A percentile compares a stretch with the other conserved stretches of the same genome.
These are phyloP conservation scores for Sporisorium reilianum DNA, from an alignment of 1,284 basidiomycete genomes.

Conservation along the genomic window DNA sequence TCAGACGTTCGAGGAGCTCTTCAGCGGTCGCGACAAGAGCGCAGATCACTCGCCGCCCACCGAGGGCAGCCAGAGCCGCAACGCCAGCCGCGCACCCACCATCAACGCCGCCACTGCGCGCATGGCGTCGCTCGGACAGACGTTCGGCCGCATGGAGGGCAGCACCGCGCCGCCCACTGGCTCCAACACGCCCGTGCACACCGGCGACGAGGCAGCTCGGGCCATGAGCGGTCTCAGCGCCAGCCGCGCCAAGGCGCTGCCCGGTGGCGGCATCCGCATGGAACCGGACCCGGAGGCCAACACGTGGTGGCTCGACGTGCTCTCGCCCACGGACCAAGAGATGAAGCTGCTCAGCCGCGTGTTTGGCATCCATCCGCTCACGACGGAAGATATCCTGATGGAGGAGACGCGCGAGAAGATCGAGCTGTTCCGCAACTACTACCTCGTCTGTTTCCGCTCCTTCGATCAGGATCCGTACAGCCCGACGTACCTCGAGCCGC, in stretches of 20 bases:
- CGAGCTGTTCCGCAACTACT: slow-evolving; percentile 98
- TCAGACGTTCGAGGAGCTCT: slow-evolving; percentile 92
- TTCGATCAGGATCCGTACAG: slow-evolving; percentile 99
- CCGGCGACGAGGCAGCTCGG: slow-evolving; percentile 23
- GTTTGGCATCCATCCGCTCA: slow-evolving; percentile 96
- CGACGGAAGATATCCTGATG: slow-evolving; percentile 99
- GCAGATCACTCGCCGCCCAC: slow-evolving; percentile 36
- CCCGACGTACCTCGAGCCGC: slow-evolving; percentile 94
- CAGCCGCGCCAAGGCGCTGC: slow-evolving; percentile 46
- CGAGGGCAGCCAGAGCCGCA: slow-evolving; percentile 46
- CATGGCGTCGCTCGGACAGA: slow-evolving; percentile 41
- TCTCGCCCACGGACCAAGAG: slow-evolving; percentile 94
- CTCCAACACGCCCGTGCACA: slow-evolving; percentile 53
- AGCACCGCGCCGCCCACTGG: slow-evolving; percentile 59
- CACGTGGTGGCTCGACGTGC: slow-evolving; percentile 98
- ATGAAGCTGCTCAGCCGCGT: slow-evolving; percentile 87
- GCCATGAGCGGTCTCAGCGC: slow-evolving; percentile 35
- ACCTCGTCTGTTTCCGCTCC: slow-evolving; percentile 98
- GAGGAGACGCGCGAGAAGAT: slow-evolving; percentile 99
- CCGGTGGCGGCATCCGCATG: slow-evolving; percentile 63
- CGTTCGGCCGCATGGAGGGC: slow-evolving; percentile 54
- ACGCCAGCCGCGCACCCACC: slow-evolving; percentile 48
- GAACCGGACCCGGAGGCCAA: slow-evolving; percentile 74
- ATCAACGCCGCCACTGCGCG: slow-evolving; percentile 44
- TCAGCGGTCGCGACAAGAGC: slow-evolving; percentile 74